Base-by-base conservation (phyloP, 352 stramenopile genomes). In the Phytophthora cryptogea region DNA sequence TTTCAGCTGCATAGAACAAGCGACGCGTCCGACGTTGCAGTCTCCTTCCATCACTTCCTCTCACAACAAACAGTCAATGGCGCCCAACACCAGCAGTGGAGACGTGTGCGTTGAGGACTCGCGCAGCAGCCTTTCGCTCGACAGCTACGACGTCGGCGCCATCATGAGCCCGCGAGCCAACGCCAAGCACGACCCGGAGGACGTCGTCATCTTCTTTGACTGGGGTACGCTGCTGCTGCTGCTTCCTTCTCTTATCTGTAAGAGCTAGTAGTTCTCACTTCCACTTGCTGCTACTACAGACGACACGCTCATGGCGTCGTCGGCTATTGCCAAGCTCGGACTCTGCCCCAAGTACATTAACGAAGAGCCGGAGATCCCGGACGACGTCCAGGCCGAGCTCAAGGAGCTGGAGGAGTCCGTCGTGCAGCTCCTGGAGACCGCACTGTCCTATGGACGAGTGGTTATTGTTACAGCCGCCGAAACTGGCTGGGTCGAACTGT, bases 381-480 rank as follows among this genome's bases (percentile, higher is more conserved):
- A 63, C 9, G 80, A 92, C 46, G 81, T 95, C n/a, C 73, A 78
- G 44, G 70, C 64, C 2, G 82, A 94, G 56, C 72, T 97, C 10
- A 78, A 80, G 31, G 72, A 83, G 57, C 74, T 96, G 3, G 83
- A 96, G 59, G 69, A 89, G 20, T 80, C 67, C 17, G 88, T 92
- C n/a, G 71, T 90, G 43, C 70, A 80, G 50, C 58, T 97, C 6
- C 68, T 97, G 1, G 70, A 89, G 43, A 78, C 78, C 17, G 89
- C 89, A 3, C 56, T 95, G 26, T 76, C 61, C 3, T 89, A 80
- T 54, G 89, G 88, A 26, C 79, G 80, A 11, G 88, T 96, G 14
- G 76, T 96, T 27, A 95, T 97, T 35, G 83, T 97, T 31, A 97
- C 90, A 1, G 92, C 92, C 4, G 90, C 90, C 8, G 89, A 97